Conservation (phyloP, 2,329 filamentous ascomycete genomes). For the Beauveria sp. region DNA sequence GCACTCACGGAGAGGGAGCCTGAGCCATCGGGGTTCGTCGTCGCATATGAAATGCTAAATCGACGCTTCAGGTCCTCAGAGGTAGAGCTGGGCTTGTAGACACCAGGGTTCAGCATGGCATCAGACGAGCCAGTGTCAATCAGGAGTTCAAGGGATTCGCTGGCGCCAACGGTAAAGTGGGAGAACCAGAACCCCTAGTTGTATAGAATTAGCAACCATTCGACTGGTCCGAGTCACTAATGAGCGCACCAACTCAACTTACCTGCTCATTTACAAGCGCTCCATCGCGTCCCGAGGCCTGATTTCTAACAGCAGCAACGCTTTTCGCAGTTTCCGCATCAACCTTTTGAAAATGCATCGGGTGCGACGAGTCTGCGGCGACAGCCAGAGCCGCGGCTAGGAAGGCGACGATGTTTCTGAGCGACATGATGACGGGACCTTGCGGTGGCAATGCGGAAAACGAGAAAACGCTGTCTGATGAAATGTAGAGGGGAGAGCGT, state of each 20-base stretch:
- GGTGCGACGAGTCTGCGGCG: constrained; percentile 13
- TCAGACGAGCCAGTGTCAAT: constrained; percentile 17
- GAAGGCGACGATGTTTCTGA: constrained; percentile 9
- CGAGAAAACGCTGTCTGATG: background rate
- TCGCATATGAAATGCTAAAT: constrained; percentile 15
- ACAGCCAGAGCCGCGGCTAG: constrained; percentile 12
- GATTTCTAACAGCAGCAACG: constrained; percentile 10
- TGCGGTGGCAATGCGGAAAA: background rate
- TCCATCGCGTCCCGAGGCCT: background rate
- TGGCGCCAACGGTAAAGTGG: constrained; percentile 16
- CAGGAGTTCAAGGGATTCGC: constrained; percentile 14
- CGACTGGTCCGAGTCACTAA: background rate
- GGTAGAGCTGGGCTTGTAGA: constrained; percentile 13
- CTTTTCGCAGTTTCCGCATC: constrained; percentile 10
- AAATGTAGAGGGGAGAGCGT: background rate
- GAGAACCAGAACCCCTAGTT: constrained; percentile 17
- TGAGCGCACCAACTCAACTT: background rate
- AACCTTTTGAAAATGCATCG: constrained; percentile 13
- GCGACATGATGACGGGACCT: constrained; percentile 5
- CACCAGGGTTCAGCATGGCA: constrained; percentile 14
- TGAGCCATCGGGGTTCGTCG: constrained; percentile 16
- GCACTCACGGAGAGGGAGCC: constrained; percentile 11
- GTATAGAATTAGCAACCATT: background rate
- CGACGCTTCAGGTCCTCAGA: constrained; percentile 7
- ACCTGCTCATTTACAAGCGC: constrained; percentile 13